These are phyloP conservation scores for Boletales sp. DNA, from an alignment of 768 basidiomycete genomes.

Conservation along the genomic window DNA sequence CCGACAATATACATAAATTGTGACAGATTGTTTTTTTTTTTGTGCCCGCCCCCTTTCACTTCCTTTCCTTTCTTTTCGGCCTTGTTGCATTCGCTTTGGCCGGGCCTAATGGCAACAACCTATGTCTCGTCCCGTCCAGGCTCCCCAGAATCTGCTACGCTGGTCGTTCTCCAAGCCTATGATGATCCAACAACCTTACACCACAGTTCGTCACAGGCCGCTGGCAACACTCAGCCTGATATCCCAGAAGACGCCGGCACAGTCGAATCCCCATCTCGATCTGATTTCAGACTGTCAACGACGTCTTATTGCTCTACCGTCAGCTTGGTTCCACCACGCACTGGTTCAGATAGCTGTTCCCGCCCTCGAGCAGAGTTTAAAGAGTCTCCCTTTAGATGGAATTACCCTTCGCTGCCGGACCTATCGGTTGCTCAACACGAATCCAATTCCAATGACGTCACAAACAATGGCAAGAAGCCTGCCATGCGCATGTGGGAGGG, in stretches of 20 bases:
- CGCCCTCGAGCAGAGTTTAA: constrained; percentile 18
- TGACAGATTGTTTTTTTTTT: constrained; percentile 15
- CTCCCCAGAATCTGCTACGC: constrained; percentile 29
- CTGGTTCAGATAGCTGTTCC: neutral
- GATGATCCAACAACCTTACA: constrained; percentile 6
- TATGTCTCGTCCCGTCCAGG: constrained; percentile 9
- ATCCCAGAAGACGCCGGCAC: constrained; percentile 5
- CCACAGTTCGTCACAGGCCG: neutral
- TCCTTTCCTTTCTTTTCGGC: constrained; percentile 3
- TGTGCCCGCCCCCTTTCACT: constrained; percentile 12
- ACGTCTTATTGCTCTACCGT: constrained; percentile 21
- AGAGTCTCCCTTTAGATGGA: constrained; percentile 32
- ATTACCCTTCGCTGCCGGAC: constrained; percentile 20
- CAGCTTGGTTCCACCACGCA: constrained; percentile 22
- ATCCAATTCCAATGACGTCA: neutral
- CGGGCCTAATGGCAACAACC: constrained; percentile 9
- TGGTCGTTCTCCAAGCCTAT: constrained; percentile 25
- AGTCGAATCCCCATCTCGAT: constrained; percentile 13
- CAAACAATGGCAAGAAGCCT: constrained; percentile 2
- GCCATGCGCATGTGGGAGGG: constrained; percentile 39
- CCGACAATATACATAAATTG: neutral
- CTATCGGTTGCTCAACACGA: constrained; percentile 12
- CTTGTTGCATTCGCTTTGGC: constrained; percentile 1
- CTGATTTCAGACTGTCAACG: constrained; percentile 22
- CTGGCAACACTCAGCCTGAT: neutral